Evolutionary conservation across 2,329 filamentous ascomycete species (phyloP), one percentile per base, ranked within the genome.

Genomic region (Xylaria digitata): DNA sequence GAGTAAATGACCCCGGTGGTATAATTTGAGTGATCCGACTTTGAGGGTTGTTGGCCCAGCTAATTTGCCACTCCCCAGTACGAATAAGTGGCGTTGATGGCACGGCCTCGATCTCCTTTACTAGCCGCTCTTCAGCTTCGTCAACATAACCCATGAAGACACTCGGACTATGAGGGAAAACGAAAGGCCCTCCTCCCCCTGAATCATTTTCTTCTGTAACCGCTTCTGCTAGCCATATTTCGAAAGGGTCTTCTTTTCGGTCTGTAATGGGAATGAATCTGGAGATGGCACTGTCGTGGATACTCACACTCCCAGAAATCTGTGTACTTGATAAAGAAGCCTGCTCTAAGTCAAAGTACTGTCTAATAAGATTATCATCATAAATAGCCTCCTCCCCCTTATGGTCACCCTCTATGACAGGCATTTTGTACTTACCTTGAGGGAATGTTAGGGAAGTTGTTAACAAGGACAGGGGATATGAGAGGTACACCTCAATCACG

Each of bases 331-430:
- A 26, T 13, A 56, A 32, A 13, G 56, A 55, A 30, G 63, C 49
- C 34, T 34, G 32, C n/a, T 65, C 57, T 8, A 65, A 37, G 26
- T 65, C 45, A 34, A 65, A 65, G 19, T 43, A 61, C 26, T 26
- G 9, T 61, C 45, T 15, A 65, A 65, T 52, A 3, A 52, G 3
- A 19, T 45, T 6, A 23, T 6, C 34, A 9, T 13, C 13, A 40
- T 15, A 13, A 13, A 2, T 9, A 48, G 2, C 5, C 19, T 23
- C 15, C 9, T 50, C 8, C 32, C 17, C 37, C 19, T 50, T 37
- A 19, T 15, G 8, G n/a, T 6, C 5, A 32, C 43, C 37, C 3
- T 6, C 30, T 21, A 6, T 37, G 17, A 26, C 3, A 17, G 45
- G 46, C 57, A 61, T 65, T 13, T 30, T 49, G 8, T 26, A 37